Evolutionary conservation across 805 yeast species (phyloP), one percentile per base, ranked within the genome.

Genomic region (Candida wancherniae): DNA sequence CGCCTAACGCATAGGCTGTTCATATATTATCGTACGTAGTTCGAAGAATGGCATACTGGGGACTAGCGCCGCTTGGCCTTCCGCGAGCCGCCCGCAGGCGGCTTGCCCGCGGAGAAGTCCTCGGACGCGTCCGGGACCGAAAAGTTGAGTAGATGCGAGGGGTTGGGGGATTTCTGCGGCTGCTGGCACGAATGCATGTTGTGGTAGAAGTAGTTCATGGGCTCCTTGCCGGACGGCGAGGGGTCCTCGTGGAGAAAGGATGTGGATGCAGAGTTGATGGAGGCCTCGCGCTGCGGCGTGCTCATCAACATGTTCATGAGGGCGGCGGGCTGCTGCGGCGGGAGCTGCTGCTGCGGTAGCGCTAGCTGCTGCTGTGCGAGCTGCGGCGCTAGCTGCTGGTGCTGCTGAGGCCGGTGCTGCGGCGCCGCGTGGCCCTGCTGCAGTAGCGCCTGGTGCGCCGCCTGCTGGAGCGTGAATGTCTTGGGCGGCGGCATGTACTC

Each of bases 1-100:
- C 94, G 14, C 84, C 90, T 3, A 72, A 78, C 40, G 53, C 76
- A 39, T 74, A 55, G 11, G 38, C n/a, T n/a, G n/a, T n/a, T n/a
- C n/a, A n/a, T n/a, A n/a, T n/a, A n/a, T n/a, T n/a, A n/a, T n/a
- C n/a, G n/a, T n/a, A n/a, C n/a, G n/a, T n/a, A n/a, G n/a, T n/a
- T n/a, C n/a, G n/a, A n/a, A n/a, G n/a, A n/a, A n/a, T n/a, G n/a
- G n/a, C n/a, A n/a, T n/a, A n/a, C n/a, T n/a, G n/a, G n/a, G n/a
- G n/a, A n/a, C n/a, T n/a, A n/a, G n/a, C n/a, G n/a, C n/a, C n/a
- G n/a, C 20, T 18, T 18, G 20, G 9, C 20, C 20, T 18, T 18
- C 20, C 20, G 20, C 9, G 9, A 18, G 9, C 20, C 20, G 7
- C 9, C n/a, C n/a, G n/a, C n/a, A n/a, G n/a, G n/a, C n/a, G n/a